Percentiles rank a stretch among this genome's conserved stretches.
Conservation (phyloP, 140 eudicot genomes). For the Cichorium intybus region DNA sequence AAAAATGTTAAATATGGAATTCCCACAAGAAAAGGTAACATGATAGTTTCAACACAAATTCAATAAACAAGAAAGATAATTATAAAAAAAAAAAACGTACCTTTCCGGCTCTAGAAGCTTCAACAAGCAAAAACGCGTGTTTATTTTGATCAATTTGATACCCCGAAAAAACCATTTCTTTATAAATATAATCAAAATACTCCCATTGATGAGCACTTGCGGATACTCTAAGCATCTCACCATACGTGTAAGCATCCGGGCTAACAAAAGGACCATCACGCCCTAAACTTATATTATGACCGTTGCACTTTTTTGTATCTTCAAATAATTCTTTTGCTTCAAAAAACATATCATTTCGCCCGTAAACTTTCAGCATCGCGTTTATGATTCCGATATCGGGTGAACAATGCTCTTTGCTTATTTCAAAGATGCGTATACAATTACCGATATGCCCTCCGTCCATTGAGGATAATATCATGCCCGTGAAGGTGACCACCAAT, state of each 20-base stretch:
- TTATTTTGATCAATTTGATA: constrained; percentile 64
- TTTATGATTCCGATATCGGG: constrained; percentile 79
- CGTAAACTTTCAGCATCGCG: constrained; percentile 84
- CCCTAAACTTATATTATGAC: constrained; percentile 23
- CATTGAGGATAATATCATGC: constrained; percentile 80
- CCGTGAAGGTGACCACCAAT: constrained; percentile 77
- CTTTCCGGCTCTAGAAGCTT: constrained; percentile 93
- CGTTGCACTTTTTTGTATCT: constrained; percentile 42
- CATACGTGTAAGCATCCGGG: constrained; percentile 68
- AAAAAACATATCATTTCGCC: constrained; percentile 78
- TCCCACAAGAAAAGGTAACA: background rate
- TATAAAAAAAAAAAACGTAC: constrained; percentile 27
- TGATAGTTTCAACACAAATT: no score
- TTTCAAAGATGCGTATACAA: constrained; percentile 58
- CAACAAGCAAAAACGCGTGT: constrained; percentile 57
- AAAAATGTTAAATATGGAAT: background rate
- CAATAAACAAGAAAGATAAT: background rate
- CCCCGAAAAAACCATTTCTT: constrained; percentile 78
- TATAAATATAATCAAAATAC: constrained; percentile 85
- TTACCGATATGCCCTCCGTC: constrained; percentile 75
- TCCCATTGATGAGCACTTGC: constrained; percentile 90
- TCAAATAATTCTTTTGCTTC: constrained; percentile 80
- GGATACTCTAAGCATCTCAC: constrained; percentile 78
- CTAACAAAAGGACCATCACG: constrained; percentile 35
- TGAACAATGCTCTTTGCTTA: constrained; percentile 48